These are phyloP conservation scores for Acer saccharum DNA, from an alignment of 345 rosid genomes.

Conservation along the genomic window DNA sequence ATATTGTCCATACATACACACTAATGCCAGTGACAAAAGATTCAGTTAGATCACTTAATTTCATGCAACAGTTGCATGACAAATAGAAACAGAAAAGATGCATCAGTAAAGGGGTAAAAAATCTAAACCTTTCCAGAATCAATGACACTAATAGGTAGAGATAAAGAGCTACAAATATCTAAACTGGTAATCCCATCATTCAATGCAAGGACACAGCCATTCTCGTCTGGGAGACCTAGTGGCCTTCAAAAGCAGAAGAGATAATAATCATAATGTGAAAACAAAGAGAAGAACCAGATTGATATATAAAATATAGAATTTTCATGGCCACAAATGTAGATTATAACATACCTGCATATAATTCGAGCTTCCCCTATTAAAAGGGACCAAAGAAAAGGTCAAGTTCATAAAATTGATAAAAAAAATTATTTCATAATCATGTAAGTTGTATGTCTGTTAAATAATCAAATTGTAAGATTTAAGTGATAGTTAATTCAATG, in stretches of 20 bases:
- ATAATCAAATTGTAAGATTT: not conserved
- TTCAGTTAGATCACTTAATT: constrained; percentile 10
- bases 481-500: constrained; percentile 4
- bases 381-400: constrained; percentile 15
- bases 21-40: constrained; percentile 32
- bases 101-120: not conserved
- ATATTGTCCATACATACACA: constrained; percentile 35
- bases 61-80: not conserved
- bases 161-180: constrained; percentile 43
- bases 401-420: constrained; percentile 5
- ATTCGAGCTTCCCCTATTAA: constrained; percentile 64
- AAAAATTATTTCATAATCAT: not conserved
- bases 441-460: not conserved
- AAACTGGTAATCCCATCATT: constrained; percentile 35
- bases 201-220: constrained; percentile 45
- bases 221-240: constrained; percentile 33
- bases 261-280: not conserved
- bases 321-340: constrained; percentile 2
- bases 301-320: not conserved
- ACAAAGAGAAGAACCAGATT: not conserved
- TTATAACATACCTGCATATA: constrained; percentile 62
- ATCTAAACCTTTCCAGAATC: constrained; percentile 62
- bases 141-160: constrained; percentile 56
- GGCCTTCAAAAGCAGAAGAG: constrained; percentile 47
- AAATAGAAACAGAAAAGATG: not conserved